These are phyloP conservation scores for Pleurotus cornucopiae DNA, from an alignment of 768 basidiomycete species.

Conservation along the genomic window DNA sequence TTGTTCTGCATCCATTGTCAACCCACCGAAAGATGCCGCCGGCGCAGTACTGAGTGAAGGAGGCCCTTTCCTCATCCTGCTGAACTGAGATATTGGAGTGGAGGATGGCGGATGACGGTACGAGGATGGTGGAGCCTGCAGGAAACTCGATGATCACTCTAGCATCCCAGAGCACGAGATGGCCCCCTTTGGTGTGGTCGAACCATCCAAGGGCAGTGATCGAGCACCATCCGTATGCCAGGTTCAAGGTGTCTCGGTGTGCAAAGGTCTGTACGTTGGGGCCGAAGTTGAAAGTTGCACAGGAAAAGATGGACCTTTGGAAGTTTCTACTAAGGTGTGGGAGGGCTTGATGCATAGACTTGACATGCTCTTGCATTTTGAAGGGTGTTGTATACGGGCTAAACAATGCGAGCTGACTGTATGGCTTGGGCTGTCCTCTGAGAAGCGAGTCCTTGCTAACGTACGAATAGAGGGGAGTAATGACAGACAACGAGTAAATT, in stretches of 20 bases:
- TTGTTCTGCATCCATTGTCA: constrained; percentile 16
- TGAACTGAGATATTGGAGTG: constrained; percentile 21
- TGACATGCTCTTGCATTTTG: too few species aligned
- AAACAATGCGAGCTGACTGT: too few species aligned
- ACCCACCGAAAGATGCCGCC: constrained; percentile 23
- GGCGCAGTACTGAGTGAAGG: constrained; percentile 23
- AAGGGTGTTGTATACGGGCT: too few species aligned
- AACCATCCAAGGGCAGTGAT: constrained; percentile 25
- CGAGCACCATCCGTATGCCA: constrained; percentile 26
- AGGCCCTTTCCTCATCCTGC: constrained; percentile 15
- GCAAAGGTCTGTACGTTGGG: constrained; percentile 4
- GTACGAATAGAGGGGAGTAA: too few species aligned
- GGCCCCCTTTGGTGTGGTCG: constrained; percentile 23
- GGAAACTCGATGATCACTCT: constrained; percentile 23
- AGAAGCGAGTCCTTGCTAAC: too few species aligned
- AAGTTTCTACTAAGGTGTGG: constrained; percentile 13
- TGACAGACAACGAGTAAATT: too few species aligned
- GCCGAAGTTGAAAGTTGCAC: constrained; percentile 26
- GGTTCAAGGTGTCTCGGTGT: constrained; percentile 26
- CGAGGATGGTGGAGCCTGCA: constrained; percentile 18
- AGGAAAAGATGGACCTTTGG: constrained; percentile 16
- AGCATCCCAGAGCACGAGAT: constrained; percentile 25
- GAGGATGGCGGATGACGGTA: constrained; percentile 22
- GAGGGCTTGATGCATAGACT: too few species aligned
- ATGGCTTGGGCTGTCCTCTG: too few species aligned